Base-by-base conservation (phyloP, 2,329 filamentous ascomycete genomes). In the Rugonectria rugulosa region DNA sequence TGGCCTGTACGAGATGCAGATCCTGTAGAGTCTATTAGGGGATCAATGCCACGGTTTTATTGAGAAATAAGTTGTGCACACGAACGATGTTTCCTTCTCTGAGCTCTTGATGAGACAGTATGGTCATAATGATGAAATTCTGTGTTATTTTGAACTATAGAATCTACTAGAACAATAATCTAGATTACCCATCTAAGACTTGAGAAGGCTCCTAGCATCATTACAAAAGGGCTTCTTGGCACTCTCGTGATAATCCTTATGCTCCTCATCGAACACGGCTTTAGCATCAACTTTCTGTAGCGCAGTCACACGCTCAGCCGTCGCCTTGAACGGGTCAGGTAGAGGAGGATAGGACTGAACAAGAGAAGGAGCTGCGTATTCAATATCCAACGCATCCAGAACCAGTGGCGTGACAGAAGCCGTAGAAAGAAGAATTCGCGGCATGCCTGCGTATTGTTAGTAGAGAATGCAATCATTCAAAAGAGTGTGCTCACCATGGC, bases 381-480 rank as follows among this genome's bases (percentile, higher is more conserved):
- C 42, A n/a, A 27, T 6, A 19, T 36, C 47, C 23, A 56, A 3
- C 21, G 21, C 15, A 23, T 56, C 47, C 21, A 56, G 14, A n/a
- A 56, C 53, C 5, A 52, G 47, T 2, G 53, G 53, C 8, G 53
- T 37, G 21, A 52, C 8, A 15, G 52, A 37, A 27, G 53, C 53
- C 2, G 53, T 47, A 6, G 53, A 56, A 11, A 56, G 48, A 11
- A 56, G 27, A 15, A 56, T 32, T 31, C 53, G 34, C 3, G 53
- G 48, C 53, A 56, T 56, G 10, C 53, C 53, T 56, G 5, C 4
- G 23, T 36, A 6, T 5, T n/a, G 9, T 27, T 38, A 47, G 32
- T 4, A 14, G 12, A 6, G 9, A 9, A 3, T 15, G 1, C n/a
- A 7, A 6, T 9, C 7, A 12, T 27, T 9, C 7, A 23, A 9